phyloP scores from a whole-genome alignment of 2,329 filamentous ascomycete species.

The Curvularia eragrostidis region DNA sequence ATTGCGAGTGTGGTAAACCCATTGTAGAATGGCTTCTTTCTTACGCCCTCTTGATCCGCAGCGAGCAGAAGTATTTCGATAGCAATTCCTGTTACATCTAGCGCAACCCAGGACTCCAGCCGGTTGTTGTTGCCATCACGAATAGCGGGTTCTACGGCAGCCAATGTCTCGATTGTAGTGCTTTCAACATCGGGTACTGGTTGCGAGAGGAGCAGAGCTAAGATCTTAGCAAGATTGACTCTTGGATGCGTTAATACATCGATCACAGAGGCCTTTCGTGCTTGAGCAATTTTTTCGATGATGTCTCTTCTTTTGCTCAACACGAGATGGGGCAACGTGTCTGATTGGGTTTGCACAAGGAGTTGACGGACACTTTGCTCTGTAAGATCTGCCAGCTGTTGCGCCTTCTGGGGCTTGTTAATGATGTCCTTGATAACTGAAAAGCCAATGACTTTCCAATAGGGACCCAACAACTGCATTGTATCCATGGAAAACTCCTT shows the following conservation, averaged over 20 bases:
- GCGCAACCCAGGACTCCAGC: constrained; percentile 72
- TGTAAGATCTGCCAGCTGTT: constrained; percentile 80
- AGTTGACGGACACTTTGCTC: constrained; percentile 77
- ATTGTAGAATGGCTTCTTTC: constrained; percentile 59
- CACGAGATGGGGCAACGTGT: constrained; percentile 87
- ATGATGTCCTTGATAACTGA: constrained; percentile 82
- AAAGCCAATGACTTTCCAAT: constrained; percentile 86
- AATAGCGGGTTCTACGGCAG: constrained; percentile 74
- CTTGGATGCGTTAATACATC: constrained; percentile 66
- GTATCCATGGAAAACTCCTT: constrained; percentile 67
- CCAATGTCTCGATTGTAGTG: constrained; percentile 72
- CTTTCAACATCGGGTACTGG: constrained; percentile 69
- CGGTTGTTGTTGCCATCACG: constrained; percentile 62
- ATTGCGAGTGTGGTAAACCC: constrained; percentile 56
- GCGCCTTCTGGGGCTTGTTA: constrained; percentile 79
- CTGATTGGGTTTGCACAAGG: constrained; percentile 75
- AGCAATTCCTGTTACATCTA: constrained; percentile 76
- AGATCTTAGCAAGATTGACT: constrained; percentile 64
- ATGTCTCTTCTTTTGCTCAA: constrained; percentile 78
- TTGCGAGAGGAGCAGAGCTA: constrained; percentile 65
- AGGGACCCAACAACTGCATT: constrained; percentile 78
- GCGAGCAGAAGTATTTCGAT: constrained; percentile 83
- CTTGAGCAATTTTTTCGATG: constrained; percentile 80
- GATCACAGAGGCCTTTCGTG: constrained; percentile 63
- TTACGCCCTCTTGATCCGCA: constrained; percentile 68